phyloP scores from a whole-genome alignment of 805 yeast species.

The Yamadazyma takamatsuzukensis region DNA sequence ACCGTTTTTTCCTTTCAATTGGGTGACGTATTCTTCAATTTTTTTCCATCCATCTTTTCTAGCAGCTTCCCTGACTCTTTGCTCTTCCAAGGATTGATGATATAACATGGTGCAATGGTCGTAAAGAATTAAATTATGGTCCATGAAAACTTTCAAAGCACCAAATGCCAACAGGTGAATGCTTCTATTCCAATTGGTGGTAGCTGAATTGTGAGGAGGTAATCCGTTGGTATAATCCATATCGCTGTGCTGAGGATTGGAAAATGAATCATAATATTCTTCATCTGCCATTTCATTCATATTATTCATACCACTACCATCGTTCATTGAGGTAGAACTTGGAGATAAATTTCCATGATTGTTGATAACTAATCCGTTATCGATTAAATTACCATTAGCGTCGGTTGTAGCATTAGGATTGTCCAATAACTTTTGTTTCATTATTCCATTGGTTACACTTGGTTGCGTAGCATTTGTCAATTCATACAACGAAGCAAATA shows the following conservation, averaged over 20 bases:
- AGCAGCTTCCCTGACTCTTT: constrained; percentile 57
- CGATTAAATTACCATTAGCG: constrained; percentile 42
- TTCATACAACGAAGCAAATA: constrained; percentile 87
- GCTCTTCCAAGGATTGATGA: constrained; percentile 74
- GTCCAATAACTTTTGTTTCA: constrained; percentile 35
- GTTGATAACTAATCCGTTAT: constrained; percentile 29
- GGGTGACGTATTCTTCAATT: constrained; percentile 43
- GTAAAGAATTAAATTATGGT: constrained; percentile 83
- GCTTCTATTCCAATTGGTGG: constrained; percentile 87
- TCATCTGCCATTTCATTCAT: constrained; percentile 39
- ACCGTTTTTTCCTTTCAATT: constrained; percentile 3
- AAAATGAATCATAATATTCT: constrained; percentile 41
- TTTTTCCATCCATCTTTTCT: constrained; percentile 69
- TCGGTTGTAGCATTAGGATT: constrained; percentile 37
- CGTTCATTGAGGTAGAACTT: constrained; percentile 13
- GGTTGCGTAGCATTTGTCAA: constrained; percentile 55
- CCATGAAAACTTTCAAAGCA: constrained; percentile 89
- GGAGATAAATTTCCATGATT: constrained; percentile 7
- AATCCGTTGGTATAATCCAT: constrained; percentile 27
- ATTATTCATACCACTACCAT: constrained; percentile 11
- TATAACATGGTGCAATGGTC: constrained; percentile 90
- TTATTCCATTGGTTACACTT: constrained; percentile 36
- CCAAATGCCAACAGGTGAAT: constrained; percentile 87
- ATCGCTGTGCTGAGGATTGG: constrained; percentile 25
- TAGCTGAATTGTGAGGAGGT: constrained; percentile 43